Percentiles rank a stretch among this genome's conserved stretches.
Evolutionary conservation across 2,329 filamentous ascomycete genomes (phyloP).

Genomic region (Colletotrichum sp.): DNA sequence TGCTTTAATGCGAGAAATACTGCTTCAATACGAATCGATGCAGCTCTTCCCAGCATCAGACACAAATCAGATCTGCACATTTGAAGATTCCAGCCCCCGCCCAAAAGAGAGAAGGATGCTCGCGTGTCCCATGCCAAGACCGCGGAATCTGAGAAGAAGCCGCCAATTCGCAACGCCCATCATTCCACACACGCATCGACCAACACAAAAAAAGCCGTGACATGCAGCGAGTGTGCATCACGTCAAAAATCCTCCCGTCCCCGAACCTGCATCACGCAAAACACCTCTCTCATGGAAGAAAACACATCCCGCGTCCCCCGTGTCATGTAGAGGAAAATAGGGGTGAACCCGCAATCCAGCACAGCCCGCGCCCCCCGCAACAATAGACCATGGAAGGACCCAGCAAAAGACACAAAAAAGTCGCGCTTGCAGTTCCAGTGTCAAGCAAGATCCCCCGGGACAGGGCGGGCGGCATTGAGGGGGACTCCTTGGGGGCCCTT

Average conservation of each 20-base stretch:
- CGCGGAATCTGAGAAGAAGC: not conserved
- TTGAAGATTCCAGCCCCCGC: not conserved
- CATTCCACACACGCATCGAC: not conserved
- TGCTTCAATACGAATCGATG: not conserved
- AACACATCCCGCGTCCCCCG: not conserved
- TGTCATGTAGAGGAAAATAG: not conserved
- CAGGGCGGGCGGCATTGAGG: conserved; percentile 11
- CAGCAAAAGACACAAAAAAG: not conserved
- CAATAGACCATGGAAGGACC: not conserved
- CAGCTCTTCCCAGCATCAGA: not conserved
- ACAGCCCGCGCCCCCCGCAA: not conserved
- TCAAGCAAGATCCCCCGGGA: not conserved
- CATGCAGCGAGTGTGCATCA: not conserved
- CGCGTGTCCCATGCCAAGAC: not conserved
- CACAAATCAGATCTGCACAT: not conserved
- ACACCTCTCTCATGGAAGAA: not conserved
- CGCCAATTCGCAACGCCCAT: not conserved
- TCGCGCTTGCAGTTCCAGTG: not conserved
- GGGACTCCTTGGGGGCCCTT: not conserved
- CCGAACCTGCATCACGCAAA: not conserved
- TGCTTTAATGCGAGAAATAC: not conserved
- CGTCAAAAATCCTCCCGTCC: not conserved
- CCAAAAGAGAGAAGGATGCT: not conserved
- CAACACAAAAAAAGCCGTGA: not conserved
- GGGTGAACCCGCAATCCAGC: not conserved